Conservation (phyloP, 2,329 filamentous ascomycete species). For the Aspergillus sclerotialis region DNA sequence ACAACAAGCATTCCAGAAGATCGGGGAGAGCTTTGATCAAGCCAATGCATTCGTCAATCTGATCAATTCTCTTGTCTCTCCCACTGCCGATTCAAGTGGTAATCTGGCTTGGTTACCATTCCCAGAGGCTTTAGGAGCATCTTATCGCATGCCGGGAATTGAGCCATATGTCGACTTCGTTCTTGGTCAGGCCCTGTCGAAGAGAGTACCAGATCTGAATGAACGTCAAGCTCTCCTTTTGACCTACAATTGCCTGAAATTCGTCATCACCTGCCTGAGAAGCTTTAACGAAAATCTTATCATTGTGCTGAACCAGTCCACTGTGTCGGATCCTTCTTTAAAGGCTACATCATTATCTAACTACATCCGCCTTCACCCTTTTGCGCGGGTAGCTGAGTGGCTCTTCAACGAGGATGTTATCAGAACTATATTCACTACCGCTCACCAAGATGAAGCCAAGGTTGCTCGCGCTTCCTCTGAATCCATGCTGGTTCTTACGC, state of each 20-base stretch:
- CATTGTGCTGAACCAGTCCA: constrained; percentile 72
- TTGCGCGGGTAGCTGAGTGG: constrained; percentile 95
- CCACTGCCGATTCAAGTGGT: constrained; percentile 39
- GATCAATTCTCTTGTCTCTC: constrained; percentile 63
- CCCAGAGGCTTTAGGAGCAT: constrained; percentile 72
- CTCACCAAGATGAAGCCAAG: constrained; percentile 68
- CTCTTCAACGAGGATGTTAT: constrained; percentile 91
- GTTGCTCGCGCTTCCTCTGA: constrained; percentile 66
- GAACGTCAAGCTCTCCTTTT: constrained; percentile 65
- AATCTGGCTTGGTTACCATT: constrained; percentile 76
- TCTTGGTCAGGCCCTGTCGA: constrained; percentile 68
- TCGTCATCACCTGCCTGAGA: constrained; percentile 68
- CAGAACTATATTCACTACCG: constrained; percentile 66
- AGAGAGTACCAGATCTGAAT: constrained; percentile 60
- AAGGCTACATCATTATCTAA: constrained; percentile 65
- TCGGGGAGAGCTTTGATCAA: constrained; percentile 76
- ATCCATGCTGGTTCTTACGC: constrained; percentile 72
- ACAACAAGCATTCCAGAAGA: constrained; percentile 64
- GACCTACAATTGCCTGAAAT: constrained; percentile 73
- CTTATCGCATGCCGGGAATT: constrained; percentile 75
- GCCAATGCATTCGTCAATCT: constrained; percentile 76
- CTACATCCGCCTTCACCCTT: constrained; percentile 86
- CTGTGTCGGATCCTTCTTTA: constrained; percentile 66
- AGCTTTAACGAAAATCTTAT: constrained; percentile 95
- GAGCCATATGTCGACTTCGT: constrained; percentile 91